These are phyloP conservation scores for Artomyces pyxidatus DNA, from an alignment of 768 basidiomycete species.

Conservation along the genomic window DNA sequence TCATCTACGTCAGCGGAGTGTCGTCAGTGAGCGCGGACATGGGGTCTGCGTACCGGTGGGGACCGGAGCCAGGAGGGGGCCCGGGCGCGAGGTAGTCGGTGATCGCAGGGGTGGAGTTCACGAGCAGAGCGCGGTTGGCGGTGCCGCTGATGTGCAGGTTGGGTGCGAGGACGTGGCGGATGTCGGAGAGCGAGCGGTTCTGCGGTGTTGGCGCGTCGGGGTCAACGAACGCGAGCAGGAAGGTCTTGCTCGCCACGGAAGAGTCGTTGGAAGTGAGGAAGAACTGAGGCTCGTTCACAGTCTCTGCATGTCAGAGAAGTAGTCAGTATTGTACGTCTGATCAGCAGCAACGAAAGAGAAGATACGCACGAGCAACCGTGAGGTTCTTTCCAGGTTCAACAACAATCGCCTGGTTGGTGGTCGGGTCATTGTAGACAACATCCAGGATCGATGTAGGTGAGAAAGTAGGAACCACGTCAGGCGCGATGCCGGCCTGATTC, in stretches of 20 bases:
- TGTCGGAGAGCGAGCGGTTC: not conserved
- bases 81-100: not conserved
- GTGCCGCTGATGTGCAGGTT: not conserved
- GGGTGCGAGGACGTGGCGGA: not conserved
- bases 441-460: not conserved
- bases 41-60: not conserved
- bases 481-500: not conserved
- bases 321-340: not conserved
- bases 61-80: not conserved
- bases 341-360: not conserved
- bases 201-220: slow-evolving; percentile 4
- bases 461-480: not conserved
- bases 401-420: not conserved
- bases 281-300: not conserved
- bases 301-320: not conserved
- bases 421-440: not conserved
- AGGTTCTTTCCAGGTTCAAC: not conserved
- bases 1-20: no score
- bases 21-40: no score
- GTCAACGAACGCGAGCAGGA: slow-evolving; percentile 1
- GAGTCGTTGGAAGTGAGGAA: not conserved
- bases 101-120: not conserved
- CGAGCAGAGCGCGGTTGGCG: not conserved
- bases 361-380: not conserved
- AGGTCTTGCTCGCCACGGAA: not conserved